Conservation (phyloP, 2,329 filamentous ascomycete species). For the Arthrinium puccinioides region DNA sequence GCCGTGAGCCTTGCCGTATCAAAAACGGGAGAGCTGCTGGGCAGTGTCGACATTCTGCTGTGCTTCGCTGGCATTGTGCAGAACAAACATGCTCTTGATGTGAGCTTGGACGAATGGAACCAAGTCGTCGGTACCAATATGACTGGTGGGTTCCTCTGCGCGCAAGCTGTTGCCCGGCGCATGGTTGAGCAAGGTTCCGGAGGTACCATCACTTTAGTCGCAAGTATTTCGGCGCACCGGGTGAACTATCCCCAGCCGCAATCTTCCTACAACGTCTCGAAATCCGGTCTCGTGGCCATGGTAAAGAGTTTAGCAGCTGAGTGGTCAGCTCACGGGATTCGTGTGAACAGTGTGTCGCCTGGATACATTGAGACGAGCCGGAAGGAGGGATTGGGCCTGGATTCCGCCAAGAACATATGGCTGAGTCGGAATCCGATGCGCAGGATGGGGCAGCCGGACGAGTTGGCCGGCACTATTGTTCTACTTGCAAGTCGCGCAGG, state of each 20-base stretch:
- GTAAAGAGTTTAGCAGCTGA: constrained; percentile 62
- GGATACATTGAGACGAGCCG: constrained; percentile 75
- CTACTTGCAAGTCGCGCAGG: constrained; percentile 53
- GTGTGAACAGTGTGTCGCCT: constrained; percentile 63
- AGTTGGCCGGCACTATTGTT: constrained; percentile 56
- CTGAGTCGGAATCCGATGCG: constrained; percentile 52
- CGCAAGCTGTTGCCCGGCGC: constrained; percentile 52
- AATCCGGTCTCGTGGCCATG: constrained; percentile 58
- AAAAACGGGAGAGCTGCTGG: constrained; percentile 28
- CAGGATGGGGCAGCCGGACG: constrained; percentile 56
- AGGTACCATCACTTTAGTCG: constrained; percentile 59
- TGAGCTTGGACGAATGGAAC: constrained; percentile 51
- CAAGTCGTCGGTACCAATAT: constrained; percentile 64
- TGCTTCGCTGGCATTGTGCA: constrained; percentile 65
- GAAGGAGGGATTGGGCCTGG: constrained; percentile 57
- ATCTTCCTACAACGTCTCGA: constrained; percentile 64
- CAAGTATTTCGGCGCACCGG: constrained; percentile 59
- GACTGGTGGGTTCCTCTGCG: constrained; percentile 62
- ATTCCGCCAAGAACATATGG: constrained; percentile 48
- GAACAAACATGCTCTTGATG: constrained; percentile 53
- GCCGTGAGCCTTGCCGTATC: constrained; percentile 22
- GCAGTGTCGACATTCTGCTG: constrained; percentile 47
- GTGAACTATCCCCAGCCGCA: constrained; percentile 71
- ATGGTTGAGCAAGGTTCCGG: constrained; percentile 43
- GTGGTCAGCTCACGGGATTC: constrained; percentile 64